phyloP scores from a whole-genome alignment of 257 asterid species.

The Mentha longifolia region DNA sequence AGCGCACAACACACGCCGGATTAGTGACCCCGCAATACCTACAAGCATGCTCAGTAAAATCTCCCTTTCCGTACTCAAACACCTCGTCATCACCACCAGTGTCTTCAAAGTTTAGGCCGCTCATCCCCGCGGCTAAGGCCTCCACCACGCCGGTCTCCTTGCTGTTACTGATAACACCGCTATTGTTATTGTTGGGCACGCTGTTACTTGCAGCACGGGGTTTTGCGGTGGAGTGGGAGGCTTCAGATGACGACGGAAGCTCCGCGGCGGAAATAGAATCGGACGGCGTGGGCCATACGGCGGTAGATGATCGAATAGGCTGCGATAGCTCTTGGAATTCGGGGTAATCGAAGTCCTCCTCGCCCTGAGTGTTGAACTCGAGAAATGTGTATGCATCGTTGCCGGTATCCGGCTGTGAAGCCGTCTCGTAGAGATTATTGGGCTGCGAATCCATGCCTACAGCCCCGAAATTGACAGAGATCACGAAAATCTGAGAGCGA shows the following conservation, averaged over 20 bases:
- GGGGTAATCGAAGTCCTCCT: conserved; percentile 89
- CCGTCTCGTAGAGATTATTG: conserved; percentile 82
- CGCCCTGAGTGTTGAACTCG: conserved; percentile 91
- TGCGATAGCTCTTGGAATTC: conserved; percentile 90
- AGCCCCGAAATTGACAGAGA: conserved; percentile 24
- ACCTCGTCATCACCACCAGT: conserved; percentile 87
- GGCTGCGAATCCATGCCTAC: conserved; percentile 73
- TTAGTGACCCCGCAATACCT: conserved; percentile 90
- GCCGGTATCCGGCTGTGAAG: conserved; percentile 97
- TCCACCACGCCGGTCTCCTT: conserved; percentile 81
- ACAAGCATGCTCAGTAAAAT: conserved; percentile 90
- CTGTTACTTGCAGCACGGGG: conserved; percentile 45
- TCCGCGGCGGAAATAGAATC: conserved; percentile 64
- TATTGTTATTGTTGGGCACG: conserved; percentile 33
- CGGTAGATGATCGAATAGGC: conserved; percentile 74
- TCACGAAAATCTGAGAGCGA: conserved; percentile 27
- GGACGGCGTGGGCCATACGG: conserved; percentile 83
- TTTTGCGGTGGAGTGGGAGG: conserved; percentile 52
- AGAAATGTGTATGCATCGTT: conserved; percentile 89
- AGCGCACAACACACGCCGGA: conserved; percentile 95
- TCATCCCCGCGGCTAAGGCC: conserved; percentile 91
- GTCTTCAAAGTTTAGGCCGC: conserved; percentile 93
- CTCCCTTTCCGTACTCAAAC: conserved; percentile 87
- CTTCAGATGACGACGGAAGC: conserved; percentile 63
- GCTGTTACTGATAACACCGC: conserved; percentile 35